Conservation (phyloP, 75 land plant genomes). For the Adiantum capillusveneris region DNA sequence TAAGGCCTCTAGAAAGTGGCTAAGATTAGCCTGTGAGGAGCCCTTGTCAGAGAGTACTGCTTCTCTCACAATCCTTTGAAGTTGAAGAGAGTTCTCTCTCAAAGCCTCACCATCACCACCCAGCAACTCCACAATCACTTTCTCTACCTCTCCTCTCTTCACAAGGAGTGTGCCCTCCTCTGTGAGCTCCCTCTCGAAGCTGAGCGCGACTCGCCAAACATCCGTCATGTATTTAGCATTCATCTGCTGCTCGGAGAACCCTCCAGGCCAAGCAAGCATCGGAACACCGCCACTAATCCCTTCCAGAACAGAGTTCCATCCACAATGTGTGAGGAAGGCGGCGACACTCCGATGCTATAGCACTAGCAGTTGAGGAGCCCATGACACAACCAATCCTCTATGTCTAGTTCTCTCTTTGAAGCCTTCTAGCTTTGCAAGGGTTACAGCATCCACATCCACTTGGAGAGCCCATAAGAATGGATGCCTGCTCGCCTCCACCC, state of each 20-base stretch:
- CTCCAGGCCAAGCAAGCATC: conserved; percentile 2
- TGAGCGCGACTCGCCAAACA: neutral
- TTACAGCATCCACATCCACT: neutral
- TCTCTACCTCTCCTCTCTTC: too few relatives aligned
- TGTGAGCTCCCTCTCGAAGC: neutral
- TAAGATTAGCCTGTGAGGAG: too few relatives aligned
- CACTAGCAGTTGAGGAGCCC: conserved; percentile 3
- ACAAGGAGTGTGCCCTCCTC: too few relatives aligned
- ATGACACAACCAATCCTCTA: neutral
- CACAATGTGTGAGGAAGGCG: neutral
- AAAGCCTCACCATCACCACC: too few relatives aligned
- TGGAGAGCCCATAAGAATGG: neutral
- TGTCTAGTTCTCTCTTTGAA: too few relatives aligned
- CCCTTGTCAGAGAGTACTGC: too few relatives aligned
- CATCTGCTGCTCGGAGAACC: neutral
- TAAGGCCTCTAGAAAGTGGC: too few relatives aligned
- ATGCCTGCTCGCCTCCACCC: too few relatives aligned
- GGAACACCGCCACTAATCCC: neutral
- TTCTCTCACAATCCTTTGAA: too few relatives aligned
- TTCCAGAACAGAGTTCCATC: neutral
- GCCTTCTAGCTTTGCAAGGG: neutral
- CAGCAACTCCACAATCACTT: too few relatives aligned
- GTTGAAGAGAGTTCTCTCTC: too few relatives aligned
- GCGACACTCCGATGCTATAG: neutral
- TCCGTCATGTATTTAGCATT: neutral